A percentile compares a stretch with the other conserved stretches of the same genome.
Conservation (phyloP, 202 grass and related monocot genomes). For the Musa balbisiana region DNA sequence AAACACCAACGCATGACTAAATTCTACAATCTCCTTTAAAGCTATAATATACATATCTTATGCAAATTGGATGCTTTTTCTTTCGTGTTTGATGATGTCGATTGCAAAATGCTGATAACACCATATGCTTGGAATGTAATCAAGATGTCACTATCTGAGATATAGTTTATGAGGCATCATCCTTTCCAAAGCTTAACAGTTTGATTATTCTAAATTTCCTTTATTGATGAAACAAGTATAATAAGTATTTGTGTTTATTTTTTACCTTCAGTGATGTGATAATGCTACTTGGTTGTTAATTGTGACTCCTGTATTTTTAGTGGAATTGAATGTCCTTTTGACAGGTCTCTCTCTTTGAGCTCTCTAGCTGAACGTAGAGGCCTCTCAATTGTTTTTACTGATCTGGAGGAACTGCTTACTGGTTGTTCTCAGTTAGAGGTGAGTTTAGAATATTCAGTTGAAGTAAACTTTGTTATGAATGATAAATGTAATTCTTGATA, state of each 20-base stretch:
- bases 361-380: slow-evolving; percentile 55
- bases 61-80: neutral
- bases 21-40: neutral
- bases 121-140: neutral
- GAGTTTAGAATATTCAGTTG: neutral
- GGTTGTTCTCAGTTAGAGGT: slow-evolving; percentile 88
- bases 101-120: neutral
- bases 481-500: neutral
- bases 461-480: neutral
- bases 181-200: neutral
- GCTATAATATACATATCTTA: neutral
- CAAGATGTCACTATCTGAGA: neutral
- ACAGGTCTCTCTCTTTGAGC: slow-evolving; percentile 68
- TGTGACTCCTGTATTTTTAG: neutral
- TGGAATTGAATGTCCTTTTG: slow-evolving; percentile 5
- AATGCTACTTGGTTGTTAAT: too few relatives aligned
- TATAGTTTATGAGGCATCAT: too few relatives aligned
- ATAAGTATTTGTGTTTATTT: too few relatives aligned
- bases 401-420: slow-evolving; percentile 63
- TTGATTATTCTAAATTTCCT: too few relatives aligned
- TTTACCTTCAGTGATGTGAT: too few relatives aligned
- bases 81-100: neutral
- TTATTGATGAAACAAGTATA: neutral
- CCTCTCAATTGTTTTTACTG: slow-evolving; percentile 45
- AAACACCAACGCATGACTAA: neutral